phyloP scores from a whole-genome alignment of 2,329 filamentous ascomycete species.

The Metarhizium album region DNA sequence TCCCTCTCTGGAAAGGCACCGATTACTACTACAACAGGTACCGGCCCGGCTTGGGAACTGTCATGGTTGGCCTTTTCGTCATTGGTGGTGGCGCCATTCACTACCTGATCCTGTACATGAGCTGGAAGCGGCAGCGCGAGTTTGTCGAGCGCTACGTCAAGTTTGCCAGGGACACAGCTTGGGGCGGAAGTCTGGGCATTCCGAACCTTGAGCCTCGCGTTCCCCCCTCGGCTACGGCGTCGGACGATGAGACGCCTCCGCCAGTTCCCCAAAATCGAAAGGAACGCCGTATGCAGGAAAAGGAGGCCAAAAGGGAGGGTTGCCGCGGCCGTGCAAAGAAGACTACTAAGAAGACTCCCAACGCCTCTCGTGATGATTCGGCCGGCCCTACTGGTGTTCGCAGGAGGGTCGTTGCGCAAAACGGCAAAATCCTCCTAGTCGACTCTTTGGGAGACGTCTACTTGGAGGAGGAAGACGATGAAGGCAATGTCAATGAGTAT shows the following conservation, averaged over 20 bases:
- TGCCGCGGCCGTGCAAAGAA: slow-evolving; percentile 43
- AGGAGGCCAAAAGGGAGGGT: slow-evolving; percentile 63
- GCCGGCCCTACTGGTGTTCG: slow-evolving; percentile 55
- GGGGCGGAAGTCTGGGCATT: slow-evolving; percentile 72
- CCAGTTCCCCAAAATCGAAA: slow-evolving; percentile 64
- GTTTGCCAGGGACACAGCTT: slow-evolving; percentile 77
- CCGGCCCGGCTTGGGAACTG: slow-evolving; percentile 79
- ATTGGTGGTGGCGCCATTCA: slow-evolving; percentile 76
- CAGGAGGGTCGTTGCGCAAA: slow-evolving; percentile 84
- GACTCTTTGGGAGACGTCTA: slow-evolving; percentile 89
- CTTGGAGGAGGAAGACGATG: slow-evolving; percentile 82
- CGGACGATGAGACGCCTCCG: slow-evolving; percentile 39
- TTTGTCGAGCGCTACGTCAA: slow-evolving; percentile 89
- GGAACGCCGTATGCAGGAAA: slow-evolving; percentile 82
- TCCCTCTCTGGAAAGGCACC: slow-evolving; percentile 92
- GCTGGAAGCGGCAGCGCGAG: slow-evolving; percentile 81
- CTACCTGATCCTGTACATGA: slow-evolving; percentile 75
- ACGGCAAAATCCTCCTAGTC: slow-evolving; percentile 89
- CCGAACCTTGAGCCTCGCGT: slow-evolving; percentile 49
- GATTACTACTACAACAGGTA: slow-evolving; percentile 97
- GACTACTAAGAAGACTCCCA: slow-evolving; percentile 23
- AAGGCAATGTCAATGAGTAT: slow-evolving; percentile 73
- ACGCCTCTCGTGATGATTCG: slow-evolving; percentile 33
- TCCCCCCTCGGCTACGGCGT: slow-evolving; percentile 31
- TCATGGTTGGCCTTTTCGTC: slow-evolving; percentile 71